Conservation (phyloP, 257 asterid genomes). For the Nicotiana tabacum region DNA sequence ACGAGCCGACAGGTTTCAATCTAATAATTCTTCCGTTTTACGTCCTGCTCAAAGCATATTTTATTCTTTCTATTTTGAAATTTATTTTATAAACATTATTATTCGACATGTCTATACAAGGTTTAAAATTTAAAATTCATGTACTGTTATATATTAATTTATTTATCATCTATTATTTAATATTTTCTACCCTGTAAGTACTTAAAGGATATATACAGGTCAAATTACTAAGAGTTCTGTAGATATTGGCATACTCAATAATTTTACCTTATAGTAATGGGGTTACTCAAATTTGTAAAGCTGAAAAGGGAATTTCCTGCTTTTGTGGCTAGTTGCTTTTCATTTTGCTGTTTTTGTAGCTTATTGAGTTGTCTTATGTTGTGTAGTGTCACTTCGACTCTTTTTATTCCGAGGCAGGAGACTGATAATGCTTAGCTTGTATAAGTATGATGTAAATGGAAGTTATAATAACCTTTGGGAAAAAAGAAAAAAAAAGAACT, state of each 20-base stretch:
- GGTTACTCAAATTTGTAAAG: neutral
- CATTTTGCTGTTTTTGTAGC: neutral
- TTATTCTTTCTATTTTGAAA: neutral
- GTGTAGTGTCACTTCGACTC: neutral
- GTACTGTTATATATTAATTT: neutral
- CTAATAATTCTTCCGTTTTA: neutral
- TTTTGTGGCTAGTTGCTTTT: neutral
- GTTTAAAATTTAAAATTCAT: neutral
- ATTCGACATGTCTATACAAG: too few relatives aligned
- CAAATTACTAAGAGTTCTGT: neutral
- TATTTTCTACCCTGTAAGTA: neutral
- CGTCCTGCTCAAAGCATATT: neutral
- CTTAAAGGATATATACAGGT: neutral
- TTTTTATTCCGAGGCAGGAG: neutral
- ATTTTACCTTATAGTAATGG: constrained; percentile 12
- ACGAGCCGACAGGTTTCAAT: neutral
- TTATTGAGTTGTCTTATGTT: neutral
- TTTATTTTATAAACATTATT: neutral
- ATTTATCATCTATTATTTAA: neutral
- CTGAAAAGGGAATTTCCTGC: neutral
- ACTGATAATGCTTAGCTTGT: neutral
- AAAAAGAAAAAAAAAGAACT: too few relatives aligned
- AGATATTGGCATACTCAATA: neutral
- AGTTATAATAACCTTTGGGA: neutral
- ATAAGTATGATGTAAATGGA: neutral